Base-by-base conservation (phyloP, 2,329 filamentous ascomycete genomes). In the Hymenoscyphus salicellus region DNA sequence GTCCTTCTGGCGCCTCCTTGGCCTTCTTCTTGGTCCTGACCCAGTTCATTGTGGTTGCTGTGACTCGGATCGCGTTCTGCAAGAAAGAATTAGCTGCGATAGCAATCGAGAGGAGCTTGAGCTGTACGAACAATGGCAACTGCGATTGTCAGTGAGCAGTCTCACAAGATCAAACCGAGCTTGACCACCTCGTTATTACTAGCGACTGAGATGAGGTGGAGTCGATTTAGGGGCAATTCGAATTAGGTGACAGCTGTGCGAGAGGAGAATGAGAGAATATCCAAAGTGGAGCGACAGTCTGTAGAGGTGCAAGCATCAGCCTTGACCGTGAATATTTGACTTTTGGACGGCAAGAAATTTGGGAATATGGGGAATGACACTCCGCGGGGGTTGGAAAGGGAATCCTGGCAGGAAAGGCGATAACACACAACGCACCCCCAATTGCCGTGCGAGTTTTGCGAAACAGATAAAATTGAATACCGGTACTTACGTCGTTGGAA, bases 11-110 rank as follows among this genome's bases (percentile, higher is more conserved):
- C 8, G 85, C 84, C 58, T 89, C 87, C 79, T 85, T 86, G 62
- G 77, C 83, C 83, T 87, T 90, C 81, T 88, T 92, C 79, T 89
- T 89, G 58, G 82, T 87, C 71, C 90, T 83, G 74, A 93, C 92
- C 63, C 90, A 87, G 79, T 94, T 93, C 90, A 93, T 93, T 14
- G 61, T 76, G 69, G 20, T 55, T 46, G 52, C 43, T 20, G n/a
- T 62, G 17, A 41, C 63, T 57, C 55, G 57, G 59, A 66, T 61
- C 43, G 59, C 41, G 62, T 41, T 57, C 52, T 41, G 28, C 7
- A 7, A 28, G 32, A 14, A 30, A 38, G 20, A 61, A 57, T 49
- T 33, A 56, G 55, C 32, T 26, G 33, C 20, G 49, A 43, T 5
- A 14, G 14, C 23, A 28, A 11, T 49, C 10, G 36, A 46, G 38